Conservation (phyloP, 2,329 filamentous ascomycete species). For the Alternaria sp. region DNA sequence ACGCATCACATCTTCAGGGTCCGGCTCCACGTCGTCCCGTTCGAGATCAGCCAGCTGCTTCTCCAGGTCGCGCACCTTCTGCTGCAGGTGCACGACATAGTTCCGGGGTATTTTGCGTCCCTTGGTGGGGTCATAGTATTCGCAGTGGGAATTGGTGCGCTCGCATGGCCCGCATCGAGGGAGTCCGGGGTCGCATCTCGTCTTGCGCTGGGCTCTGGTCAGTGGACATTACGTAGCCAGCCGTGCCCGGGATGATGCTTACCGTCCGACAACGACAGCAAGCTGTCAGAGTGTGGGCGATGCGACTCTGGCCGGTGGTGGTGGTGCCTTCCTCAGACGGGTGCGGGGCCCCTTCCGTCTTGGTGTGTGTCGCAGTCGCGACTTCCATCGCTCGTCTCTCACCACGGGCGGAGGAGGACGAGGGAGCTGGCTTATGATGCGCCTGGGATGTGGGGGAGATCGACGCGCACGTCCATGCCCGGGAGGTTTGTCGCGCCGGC, state of each 20-base stretch:
- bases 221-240: conserved; percentile 10
- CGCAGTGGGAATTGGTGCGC: conserved; percentile 86
- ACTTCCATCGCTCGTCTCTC: conserved; percentile 30
- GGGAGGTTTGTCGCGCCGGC: conserved; percentile 22
- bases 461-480: conserved; percentile 30
- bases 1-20: conserved; percentile 83
- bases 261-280: conserved; percentile 82
- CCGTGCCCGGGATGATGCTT: conserved; percentile 32
- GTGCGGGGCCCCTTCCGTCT: conserved; percentile 28
- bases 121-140: conserved; percentile 92
- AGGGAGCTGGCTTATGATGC: conserved; percentile 13
- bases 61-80: conserved; percentile 82
- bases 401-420: conserved; percentile 10
- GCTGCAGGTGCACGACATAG: conserved; percentile 91
- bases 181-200: conserved; percentile 89
- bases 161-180: conserved; percentile 93
- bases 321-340: conserved; percentile 26
- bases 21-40: conserved; percentile 72
- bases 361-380: conserved; percentile 23
- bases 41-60: conserved; percentile 80
- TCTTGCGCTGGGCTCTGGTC: conserved; percentile 74
- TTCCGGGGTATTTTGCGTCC: conserved; percentile 84
- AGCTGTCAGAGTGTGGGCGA: conserved; percentile 80
- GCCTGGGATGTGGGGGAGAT: conserved; percentile 22
- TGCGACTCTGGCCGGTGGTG: conserved; percentile 54